phyloP scores from a whole-genome alignment of 352 stramenopile genomes.

The Globisporangium acanthophoron region DNA sequence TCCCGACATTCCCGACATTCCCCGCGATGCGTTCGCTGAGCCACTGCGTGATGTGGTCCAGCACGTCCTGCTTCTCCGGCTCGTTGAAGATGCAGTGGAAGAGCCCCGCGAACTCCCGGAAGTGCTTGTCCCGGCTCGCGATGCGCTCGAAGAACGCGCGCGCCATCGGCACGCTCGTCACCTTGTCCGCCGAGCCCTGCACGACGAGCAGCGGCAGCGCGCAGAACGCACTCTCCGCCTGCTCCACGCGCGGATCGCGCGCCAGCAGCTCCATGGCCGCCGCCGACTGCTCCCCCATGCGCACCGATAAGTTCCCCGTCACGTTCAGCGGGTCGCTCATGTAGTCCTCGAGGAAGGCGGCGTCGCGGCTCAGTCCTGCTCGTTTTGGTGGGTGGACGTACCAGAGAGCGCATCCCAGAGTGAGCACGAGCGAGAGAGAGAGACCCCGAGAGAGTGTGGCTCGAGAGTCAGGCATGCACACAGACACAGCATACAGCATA shows the following conservation, averaged over 20 bases:
- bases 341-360: constrained; percentile 45
- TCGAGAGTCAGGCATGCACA: too few relatives aligned
- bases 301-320: constrained; percentile 33
- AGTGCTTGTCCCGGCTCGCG: constrained; percentile 27
- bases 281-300: constrained; percentile 28
- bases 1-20: too few relatives aligned
- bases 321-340: constrained; percentile 48
- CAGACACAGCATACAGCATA: too few relatives aligned
- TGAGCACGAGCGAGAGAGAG: not conserved
- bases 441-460: too few relatives aligned
- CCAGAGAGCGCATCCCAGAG: not conserved
- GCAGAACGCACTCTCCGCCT: constrained; percentile 19
- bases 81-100: constrained; percentile 38
- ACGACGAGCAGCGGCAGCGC: constrained; percentile 24
- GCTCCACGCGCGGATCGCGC: constrained; percentile 6
- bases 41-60: constrained; percentile 28
- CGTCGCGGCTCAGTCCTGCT: constrained; percentile 26
- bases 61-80: constrained; percentile 21
- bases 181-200: constrained; percentile 24
- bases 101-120: constrained; percentile 25
- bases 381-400: constrained; percentile 9
- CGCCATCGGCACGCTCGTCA: constrained; percentile 21
- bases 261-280: constrained; percentile 19
- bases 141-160: constrained; percentile 20
- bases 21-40: constrained; percentile 8